Conservation (phyloP, 768 basidiomycete genomes). For the Cystofilobasidium macerans region DNA sequence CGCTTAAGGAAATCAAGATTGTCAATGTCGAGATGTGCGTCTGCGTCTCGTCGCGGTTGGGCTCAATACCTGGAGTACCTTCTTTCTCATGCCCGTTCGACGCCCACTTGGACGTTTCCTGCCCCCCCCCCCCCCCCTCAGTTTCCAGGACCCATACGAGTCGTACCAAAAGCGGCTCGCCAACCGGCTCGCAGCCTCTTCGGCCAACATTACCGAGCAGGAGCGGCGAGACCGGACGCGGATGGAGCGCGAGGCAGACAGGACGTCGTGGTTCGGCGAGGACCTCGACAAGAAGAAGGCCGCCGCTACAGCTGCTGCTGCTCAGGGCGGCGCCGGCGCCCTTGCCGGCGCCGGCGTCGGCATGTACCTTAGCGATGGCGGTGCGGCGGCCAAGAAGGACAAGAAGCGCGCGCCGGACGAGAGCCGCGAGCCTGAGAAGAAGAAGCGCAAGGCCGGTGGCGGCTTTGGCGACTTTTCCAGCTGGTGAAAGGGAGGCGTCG, state of each 20-base stretch:
- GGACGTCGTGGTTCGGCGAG: conserved; percentile 50
- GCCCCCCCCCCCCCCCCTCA: background rate
- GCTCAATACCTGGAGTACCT: too few species aligned
- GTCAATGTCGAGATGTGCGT: conserved; percentile 75
- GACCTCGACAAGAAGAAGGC: conserved; percentile 52
- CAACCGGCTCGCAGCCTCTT: conserved; percentile 54
- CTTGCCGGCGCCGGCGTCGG: conserved; percentile 53
- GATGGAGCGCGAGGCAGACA: conserved; percentile 40
- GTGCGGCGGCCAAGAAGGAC: conserved; percentile 35
- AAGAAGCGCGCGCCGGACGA: conserved; percentile 26
- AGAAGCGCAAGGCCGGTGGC: conserved; percentile 67
- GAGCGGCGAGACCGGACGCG: conserved; percentile 26
- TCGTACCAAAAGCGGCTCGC: conserved; percentile 74
- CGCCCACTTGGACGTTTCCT: too few species aligned
- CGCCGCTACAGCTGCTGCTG: conserved; percentile 9
- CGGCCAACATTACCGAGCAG: conserved; percentile 19
- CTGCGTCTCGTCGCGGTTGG: background rate
- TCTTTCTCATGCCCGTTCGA: too few species aligned
- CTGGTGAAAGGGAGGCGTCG: conserved; percentile 46
- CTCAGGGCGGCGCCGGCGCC: conserved; percentile 32
- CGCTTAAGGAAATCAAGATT: conserved; percentile 72
- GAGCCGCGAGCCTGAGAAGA: conserved; percentile 44
- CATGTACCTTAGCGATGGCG: conserved; percentile 55
- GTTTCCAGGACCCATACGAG: conserved; percentile 89
- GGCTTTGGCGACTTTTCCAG: conserved; percentile 87